phyloP scores from a whole-genome alignment of 192 early-diverging fungal species.

The Umbelopsis isabellina region DNA sequence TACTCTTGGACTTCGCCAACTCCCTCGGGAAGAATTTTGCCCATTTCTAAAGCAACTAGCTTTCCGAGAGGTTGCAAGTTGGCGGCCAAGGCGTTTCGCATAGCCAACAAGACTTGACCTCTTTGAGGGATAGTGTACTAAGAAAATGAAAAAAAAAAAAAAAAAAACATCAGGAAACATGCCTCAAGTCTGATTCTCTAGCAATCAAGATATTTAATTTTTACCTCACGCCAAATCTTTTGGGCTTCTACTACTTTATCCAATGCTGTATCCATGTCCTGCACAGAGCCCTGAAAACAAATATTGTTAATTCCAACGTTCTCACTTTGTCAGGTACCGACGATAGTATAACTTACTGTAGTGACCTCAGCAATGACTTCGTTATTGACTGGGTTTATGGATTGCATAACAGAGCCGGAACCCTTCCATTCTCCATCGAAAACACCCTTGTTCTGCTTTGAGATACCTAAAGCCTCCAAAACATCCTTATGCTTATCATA shows the following conservation, averaged over 20 bases:
- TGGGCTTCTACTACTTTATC: slow-evolving; percentile 65
- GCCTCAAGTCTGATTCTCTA: background rate
- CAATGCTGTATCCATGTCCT: slow-evolving; percentile 68
- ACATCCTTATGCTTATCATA: slow-evolving; percentile 48
- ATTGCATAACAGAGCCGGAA: slow-evolving; percentile 62
- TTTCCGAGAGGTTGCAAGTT: slow-evolving; percentile 82
- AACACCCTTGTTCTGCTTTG: slow-evolving; percentile 71
- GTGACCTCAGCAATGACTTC: slow-evolving; percentile 80
- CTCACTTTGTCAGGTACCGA: too few species aligned
- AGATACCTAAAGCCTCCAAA: slow-evolving; percentile 63
- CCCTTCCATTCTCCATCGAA: slow-evolving; percentile 78
- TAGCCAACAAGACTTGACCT: slow-evolving; percentile 88
- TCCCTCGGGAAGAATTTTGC: slow-evolving; percentile 93
- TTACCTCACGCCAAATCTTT: slow-evolving; percentile 62
- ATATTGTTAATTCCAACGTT: background rate
- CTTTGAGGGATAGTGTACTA: slow-evolving; percentile 82
- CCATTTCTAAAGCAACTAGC: slow-evolving; percentile 91
- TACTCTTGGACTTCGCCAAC: slow-evolving; percentile 97
- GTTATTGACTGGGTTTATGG: slow-evolving; percentile 79
- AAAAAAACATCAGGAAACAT: background rate
- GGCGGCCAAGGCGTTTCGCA: slow-evolving; percentile 78
- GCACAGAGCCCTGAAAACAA: slow-evolving; percentile 44
- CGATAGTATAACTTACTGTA: slow-evolving; percentile 50
- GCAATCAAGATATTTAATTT: background rate
- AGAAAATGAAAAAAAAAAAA: background rate